Evolutionary conservation across 164 flowering plant species (phyloP), one percentile per base, ranked within the genome.

Genomic region (Paratinospora sagittata): DNA sequence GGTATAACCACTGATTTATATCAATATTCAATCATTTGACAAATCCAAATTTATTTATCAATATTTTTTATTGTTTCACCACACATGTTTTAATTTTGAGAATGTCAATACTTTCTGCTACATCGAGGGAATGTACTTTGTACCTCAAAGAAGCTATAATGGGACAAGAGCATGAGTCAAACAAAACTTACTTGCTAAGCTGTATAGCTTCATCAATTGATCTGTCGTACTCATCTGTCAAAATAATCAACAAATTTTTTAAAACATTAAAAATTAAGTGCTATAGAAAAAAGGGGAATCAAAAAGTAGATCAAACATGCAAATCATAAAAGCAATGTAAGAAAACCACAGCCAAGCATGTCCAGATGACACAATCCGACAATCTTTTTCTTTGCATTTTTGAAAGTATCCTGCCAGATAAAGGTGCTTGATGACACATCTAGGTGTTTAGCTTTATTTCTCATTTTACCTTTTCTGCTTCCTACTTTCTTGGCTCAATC

Each of bases 191-290:
- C 85, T 74, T 78, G 10, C 75, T 65, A 34, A 72, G 11, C 58
- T 79, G 65, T 69, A 85, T 60, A 66, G 89, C 89, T 43, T 85
- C 85, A 49, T 74, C 70, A 45, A 85, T 85, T 10, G 80, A 74
- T 33, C 71, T 77, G 61, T 84, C 89, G 69, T 81, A 85, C 12
- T 82, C 89, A 70, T 80, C 89, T 85, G 87, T 74, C 73, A 62
- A 63, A 2, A 60, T 30, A 47, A 33, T 24, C 67, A 43, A 8
- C 2, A 14, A 43, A 9, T 10, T 12, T 7, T 43, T 10, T 10
- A 43, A 43, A 43, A 17, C 61, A 55, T 55, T 52, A 17, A 55
- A 55, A 55, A n/a, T 16, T 52, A 55, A 55, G 8, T 19, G 33
- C 24, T 9, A 71, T 19, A 33, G 37, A 49, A 71, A 71, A 30